These are phyloP conservation scores for Basidioascus undulatus DNA, from an alignment of 768 basidiomycete species.

Conservation along the genomic window DNA sequence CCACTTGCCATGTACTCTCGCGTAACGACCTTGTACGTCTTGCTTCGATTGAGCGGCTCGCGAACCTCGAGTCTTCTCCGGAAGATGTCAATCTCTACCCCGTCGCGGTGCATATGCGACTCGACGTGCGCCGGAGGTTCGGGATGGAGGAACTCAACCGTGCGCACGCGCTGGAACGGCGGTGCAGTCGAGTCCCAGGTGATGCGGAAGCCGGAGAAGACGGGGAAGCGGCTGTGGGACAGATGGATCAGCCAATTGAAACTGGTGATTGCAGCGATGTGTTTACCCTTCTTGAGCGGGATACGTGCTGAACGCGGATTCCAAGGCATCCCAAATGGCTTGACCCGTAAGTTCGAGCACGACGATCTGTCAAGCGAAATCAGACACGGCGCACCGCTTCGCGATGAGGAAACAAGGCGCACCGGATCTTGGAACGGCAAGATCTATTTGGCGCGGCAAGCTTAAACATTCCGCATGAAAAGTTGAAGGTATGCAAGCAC, in stretches of 20 bases:
- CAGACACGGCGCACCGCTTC: too few relatives aligned
- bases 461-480: too few relatives aligned
- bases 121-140: too few relatives aligned
- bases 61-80: conserved; percentile 11
- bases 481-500: conserved; percentile 48
- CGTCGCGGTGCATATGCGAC: background rate
- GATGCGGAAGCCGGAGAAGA: conserved; percentile 60
- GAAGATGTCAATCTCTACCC: conserved; percentile 12
- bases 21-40: conserved; percentile 57
- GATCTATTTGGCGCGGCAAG: too few relatives aligned
- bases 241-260: background rate
- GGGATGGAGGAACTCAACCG: conserved; percentile 22
- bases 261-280: background rate
- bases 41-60: conserved; percentile 32
- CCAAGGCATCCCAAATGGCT: conserved; percentile 54
- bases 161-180: conserved; percentile 45
- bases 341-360: conserved; percentile 58
- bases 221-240: conserved; percentile 52
- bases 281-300: conserved; percentile 72
- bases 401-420: too few relatives aligned
- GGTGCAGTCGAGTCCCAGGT: conserved; percentile 61
- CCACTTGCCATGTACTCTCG: conserved; percentile 43
- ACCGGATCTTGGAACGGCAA: too few relatives aligned
- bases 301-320: conserved; percentile 46
- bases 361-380: conserved; percentile 25